phyloP scores from a whole-genome alignment of 805 yeast genomes.

The Starmerella apicola region DNA sequence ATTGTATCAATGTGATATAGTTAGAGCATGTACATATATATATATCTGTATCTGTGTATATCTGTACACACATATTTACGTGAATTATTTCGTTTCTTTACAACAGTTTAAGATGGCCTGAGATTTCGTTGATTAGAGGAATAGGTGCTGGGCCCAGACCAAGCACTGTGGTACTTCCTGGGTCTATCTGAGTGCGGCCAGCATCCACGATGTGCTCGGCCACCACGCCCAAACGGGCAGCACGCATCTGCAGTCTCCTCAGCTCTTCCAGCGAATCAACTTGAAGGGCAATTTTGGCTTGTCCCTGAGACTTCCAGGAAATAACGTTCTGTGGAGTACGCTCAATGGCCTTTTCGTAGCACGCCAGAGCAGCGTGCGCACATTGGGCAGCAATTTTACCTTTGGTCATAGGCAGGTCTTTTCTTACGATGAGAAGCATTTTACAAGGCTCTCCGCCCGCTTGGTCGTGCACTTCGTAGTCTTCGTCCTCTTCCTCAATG shows the following conservation, averaged over 20 bases:
- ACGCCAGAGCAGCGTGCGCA: constrained; percentile 90
- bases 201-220: constrained; percentile 85
- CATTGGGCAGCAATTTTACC: constrained; percentile 98
- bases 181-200: constrained; percentile 91
- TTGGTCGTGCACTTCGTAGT: constrained; percentile 10
- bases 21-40: too few relatives aligned
- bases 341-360: constrained; percentile 49
- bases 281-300: constrained; percentile 80
- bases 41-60: background rate
- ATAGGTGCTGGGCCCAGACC: constrained; percentile 96
- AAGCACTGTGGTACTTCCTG: constrained; percentile 91
- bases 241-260: constrained; percentile 67
- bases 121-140: constrained; percentile 61
- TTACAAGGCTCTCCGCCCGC: constrained; percentile 19
- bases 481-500: constrained; percentile 7
- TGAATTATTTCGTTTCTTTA: too few relatives aligned
- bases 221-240: constrained; percentile 66
- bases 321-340: constrained; percentile 51
- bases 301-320: constrained; percentile 77
- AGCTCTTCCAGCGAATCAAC: constrained; percentile 49
- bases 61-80: background rate
- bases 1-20: constrained; percentile 30
- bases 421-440: constrained; percentile 80
- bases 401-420: constrained; percentile 80
- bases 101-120: constrained; percentile 65